Evolutionary conservation across 345 rosid genomes (phyloP).

Genomic region (Lumnitzera racemosa): DNA sequence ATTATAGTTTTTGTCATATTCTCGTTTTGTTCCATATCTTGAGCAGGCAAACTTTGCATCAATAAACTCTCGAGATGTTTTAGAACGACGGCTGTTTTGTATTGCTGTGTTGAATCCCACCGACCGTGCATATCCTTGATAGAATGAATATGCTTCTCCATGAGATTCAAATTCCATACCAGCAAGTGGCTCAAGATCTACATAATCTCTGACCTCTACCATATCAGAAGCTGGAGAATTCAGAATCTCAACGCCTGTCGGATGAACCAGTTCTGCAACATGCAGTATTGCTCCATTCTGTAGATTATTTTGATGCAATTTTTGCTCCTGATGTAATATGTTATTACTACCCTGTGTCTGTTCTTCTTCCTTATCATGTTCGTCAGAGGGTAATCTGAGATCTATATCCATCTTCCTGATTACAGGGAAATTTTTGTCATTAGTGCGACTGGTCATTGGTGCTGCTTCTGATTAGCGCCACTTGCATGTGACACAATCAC

Average conservation of each 20-base stretch:
- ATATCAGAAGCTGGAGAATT: slow-evolving; percentile 20
- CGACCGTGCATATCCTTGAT: slow-evolving; percentile 59
- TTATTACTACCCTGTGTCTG: slow-evolving; percentile 30
- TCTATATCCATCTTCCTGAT: slow-evolving; percentile 61
- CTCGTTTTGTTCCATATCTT: slow-evolving; percentile 51
- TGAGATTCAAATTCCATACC: slow-evolving; percentile 65
- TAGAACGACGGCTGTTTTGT: slow-evolving; percentile 58
- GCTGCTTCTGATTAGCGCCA: neutral
- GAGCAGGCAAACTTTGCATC: slow-evolving; percentile 68
- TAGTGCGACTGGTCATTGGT: neutral
- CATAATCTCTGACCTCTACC: slow-evolving; percentile 30
- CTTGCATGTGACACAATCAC: neutral
- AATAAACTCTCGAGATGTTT: slow-evolving; percentile 51
- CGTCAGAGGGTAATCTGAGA: slow-evolving; percentile 58
- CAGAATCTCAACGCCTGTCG: slow-evolving; percentile 22
- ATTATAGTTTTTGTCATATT: slow-evolving; percentile 47
- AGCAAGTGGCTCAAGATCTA: slow-evolving; percentile 44
- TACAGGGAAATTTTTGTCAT: neutral
- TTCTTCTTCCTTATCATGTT: slow-evolving; percentile 39
- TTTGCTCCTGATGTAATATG: slow-evolving; percentile 29
- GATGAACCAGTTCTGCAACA: slow-evolving; percentile 21
- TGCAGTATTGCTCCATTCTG: slow-evolving; percentile 21
- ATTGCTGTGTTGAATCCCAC: slow-evolving; percentile 58
- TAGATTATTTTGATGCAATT: slow-evolving; percentile 32
- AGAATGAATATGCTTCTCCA: slow-evolving; percentile 51